phyloP scores from a whole-genome alignment of 2,329 filamentous ascomycete species.

The Fusarium multiceps region DNA sequence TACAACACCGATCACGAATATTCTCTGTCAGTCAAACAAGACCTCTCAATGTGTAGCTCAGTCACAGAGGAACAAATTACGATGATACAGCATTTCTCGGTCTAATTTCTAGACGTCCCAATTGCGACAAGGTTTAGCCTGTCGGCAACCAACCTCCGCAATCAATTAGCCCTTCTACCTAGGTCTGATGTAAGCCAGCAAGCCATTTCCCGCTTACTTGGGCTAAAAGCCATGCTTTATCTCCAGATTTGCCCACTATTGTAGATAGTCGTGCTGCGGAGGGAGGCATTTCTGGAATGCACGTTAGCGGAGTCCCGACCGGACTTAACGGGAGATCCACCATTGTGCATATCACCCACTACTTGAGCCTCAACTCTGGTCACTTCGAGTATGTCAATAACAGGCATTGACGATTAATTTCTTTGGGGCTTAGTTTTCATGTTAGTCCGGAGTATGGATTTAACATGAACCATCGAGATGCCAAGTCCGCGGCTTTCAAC shows the following conservation, averaged over 20 bases:
- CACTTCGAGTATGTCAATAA: neutral
- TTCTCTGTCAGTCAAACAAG: rapidly evolving
- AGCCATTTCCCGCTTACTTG: neutral
- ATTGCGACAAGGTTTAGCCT: neutral
- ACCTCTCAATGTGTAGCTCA: too few species aligned
- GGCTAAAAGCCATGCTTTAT: neutral
- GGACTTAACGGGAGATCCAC: neutral
- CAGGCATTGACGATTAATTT: neutral
- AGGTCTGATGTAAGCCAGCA: neutral
- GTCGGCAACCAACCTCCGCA: neutral
- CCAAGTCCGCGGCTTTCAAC: rapidly evolving
- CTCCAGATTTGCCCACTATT: neutral
- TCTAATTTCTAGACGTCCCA: too few species aligned
- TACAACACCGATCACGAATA: neutral
- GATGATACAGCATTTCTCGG: too few species aligned
- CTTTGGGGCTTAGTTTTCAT: rapidly evolving
- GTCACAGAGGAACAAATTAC: too few species aligned
- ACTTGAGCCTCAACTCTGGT: neutral
- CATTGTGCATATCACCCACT: neutral
- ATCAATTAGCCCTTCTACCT: neutral
- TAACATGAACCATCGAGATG: neutral
- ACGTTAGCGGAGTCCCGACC: neutral
- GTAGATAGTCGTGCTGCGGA: too few species aligned
- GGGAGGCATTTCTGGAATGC: neutral
- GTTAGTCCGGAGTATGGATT: neutral